Evolutionary conservation across 1,139 yeast species (phyloP).

Genomic region (Candida sojae): DNA sequence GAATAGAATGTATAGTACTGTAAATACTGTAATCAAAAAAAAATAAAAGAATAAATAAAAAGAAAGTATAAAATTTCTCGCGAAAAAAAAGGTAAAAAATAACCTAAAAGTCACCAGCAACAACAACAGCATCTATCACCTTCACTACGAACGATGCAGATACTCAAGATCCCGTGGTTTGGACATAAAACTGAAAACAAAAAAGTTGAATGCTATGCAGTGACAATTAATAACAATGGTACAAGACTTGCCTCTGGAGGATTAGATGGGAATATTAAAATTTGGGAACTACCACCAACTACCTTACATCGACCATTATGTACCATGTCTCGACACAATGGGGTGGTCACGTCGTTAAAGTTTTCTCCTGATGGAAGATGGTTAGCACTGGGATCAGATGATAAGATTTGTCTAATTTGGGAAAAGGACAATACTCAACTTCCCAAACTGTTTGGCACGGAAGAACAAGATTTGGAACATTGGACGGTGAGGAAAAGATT

Average conservation of each 20-base stretch:
- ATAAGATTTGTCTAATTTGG: conserved; percentile 89
- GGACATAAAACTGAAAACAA: conserved; percentile 75
- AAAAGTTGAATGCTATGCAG: conserved; percentile 81
- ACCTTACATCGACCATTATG: conserved; percentile 60
- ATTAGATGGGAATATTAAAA: conserved; percentile 86
- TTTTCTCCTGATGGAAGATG: conserved; percentile 92
- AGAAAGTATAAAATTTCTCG: not conserved
- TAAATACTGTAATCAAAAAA: not conserved
- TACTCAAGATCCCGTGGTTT: conserved; percentile 84
- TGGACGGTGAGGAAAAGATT: conserved; percentile 92
- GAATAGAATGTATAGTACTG: not conserved
- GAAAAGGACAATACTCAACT: conserved; percentile 62
- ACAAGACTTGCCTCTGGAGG: conserved; percentile 91
- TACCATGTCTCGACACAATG: conserved; percentile 83
- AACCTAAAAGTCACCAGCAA: not conserved
- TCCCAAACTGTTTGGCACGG: conserved; percentile 49
- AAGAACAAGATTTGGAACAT: conserved; percentile 73
- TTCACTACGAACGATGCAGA: conserved; percentile 50
- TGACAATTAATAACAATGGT: conserved; percentile 81
- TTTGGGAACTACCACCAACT: conserved; percentile 71
- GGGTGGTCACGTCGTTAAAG: conserved; percentile 91
- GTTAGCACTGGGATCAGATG: conserved; percentile 94
- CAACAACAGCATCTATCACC: not conserved
- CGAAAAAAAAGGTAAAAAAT: conserved; percentile 1
- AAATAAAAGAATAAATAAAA: not conserved